Percentiles rank a stretch among this genome's conserved stretches.
Evolutionary conservation across 225 moss, liverwort and hornwort genomes (phyloP).

Genomic region (Polytrichum formosum): DNA sequence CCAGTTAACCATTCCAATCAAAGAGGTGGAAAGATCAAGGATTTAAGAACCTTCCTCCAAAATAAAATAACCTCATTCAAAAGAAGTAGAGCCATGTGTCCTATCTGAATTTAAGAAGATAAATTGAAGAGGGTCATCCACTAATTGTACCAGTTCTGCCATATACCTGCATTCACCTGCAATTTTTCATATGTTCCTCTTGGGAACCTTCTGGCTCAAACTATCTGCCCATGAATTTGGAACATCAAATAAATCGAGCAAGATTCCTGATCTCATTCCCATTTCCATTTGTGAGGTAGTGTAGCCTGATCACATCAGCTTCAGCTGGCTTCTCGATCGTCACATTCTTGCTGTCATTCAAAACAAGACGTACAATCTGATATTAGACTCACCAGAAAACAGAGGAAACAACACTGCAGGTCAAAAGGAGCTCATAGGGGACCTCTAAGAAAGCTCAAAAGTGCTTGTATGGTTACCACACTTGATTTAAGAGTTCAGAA

Average conservation of each 20-base stretch:
- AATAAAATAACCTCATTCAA: too few relatives aligned
- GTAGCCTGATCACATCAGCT: constrained; percentile 72
- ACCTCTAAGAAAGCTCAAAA: background rate
- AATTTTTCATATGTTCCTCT: too few relatives aligned
- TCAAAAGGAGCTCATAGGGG: background rate
- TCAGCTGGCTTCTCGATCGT: constrained; percentile 62
- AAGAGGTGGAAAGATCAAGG: too few relatives aligned
- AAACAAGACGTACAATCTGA: constrained; percentile 3
- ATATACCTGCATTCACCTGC: too few relatives aligned
- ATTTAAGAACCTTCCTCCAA: too few relatives aligned
- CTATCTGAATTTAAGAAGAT: too few relatives aligned
- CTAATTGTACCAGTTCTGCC: too few relatives aligned
- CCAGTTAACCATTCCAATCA: too few relatives aligned
- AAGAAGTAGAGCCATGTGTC: too few relatives aligned
- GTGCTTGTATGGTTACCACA: background rate
- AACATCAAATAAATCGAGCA: constrained; percentile 61
- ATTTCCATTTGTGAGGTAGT: constrained; percentile 90
- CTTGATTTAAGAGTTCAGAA: background rate
- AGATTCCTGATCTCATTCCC: constrained; percentile 82
- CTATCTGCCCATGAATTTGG: background rate
- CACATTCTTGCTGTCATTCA: constrained; percentile 66
- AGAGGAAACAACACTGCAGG: background rate
- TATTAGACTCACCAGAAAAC: background rate
- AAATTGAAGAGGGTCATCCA: too few relatives aligned
- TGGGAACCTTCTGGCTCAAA: background rate